Conservation (phyloP, 352 stramenopile species). For the Phytopythium kandeliae region DNA sequence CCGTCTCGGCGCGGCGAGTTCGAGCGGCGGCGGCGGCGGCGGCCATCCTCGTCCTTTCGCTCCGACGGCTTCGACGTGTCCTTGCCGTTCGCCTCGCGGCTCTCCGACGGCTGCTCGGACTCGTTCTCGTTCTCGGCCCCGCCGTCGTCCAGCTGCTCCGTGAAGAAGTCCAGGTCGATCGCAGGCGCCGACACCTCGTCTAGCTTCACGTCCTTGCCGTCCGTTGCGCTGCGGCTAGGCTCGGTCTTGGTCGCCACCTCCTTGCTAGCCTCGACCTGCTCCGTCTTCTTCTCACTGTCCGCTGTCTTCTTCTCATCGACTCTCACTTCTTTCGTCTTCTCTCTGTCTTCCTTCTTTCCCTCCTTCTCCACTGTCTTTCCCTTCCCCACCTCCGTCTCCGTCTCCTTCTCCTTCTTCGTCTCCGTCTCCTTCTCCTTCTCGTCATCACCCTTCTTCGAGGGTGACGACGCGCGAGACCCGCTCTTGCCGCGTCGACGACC, state of each 20-base stretch:
- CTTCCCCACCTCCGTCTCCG: not conserved
- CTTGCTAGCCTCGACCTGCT: not conserved
- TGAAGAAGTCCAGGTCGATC: conserved; percentile 81
- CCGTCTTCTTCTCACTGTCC: not conserved
- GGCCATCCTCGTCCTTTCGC: conserved; percentile 19
- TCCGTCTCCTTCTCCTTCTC: conserved; percentile 14
- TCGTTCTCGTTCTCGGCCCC: conserved; percentile 35
- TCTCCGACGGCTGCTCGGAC: conserved; percentile 10
- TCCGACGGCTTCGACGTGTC: conserved; percentile 26
- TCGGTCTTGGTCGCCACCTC: conserved; percentile 6
- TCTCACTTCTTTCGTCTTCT: conserved; percentile 8
- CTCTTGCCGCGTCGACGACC: conserved; percentile 4
- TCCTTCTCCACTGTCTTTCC: conserved; percentile 10
- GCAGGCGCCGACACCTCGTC: conserved; percentile 73
- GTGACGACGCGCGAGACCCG: not conserved
- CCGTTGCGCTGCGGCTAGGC: conserved; percentile 10
- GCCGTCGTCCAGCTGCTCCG: conserved; percentile 40
- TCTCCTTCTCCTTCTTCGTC: conserved; percentile 13
- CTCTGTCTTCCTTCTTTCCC: conserved; percentile 7
- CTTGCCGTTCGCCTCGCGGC: conserved; percentile 10
- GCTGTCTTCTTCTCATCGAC: too few species aligned
- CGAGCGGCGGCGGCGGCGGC: conserved; percentile 15
- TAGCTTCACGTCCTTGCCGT: conserved; percentile 67
- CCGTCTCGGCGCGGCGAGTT: conserved; percentile 10
- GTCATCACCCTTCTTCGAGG: not conserved